Conservation (phyloP, 306 rosid species). For the Vicia villosa region DNA sequence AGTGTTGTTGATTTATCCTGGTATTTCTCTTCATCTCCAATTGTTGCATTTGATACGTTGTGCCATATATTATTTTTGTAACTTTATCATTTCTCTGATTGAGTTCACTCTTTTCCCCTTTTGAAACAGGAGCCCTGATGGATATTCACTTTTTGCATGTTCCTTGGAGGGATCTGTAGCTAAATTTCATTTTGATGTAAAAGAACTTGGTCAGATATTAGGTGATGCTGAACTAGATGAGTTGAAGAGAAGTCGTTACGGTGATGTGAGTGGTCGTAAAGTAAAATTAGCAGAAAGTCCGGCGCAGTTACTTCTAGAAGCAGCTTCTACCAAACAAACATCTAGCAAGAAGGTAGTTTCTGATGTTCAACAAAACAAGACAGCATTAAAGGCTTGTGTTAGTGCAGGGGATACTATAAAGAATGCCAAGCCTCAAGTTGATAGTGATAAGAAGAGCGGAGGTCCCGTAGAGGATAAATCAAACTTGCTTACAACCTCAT, state of each 20-base stretch:
- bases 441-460: conserved; percentile 59
- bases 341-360: conserved; percentile 66
- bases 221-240: conserved; percentile 84
- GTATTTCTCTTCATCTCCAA: conserved; percentile 47
- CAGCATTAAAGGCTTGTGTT: conserved; percentile 51
- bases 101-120: conserved; percentile 25
- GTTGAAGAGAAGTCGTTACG: conserved; percentile 86
- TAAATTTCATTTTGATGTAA: conserved; percentile 83
- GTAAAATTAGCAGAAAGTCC: conserved; percentile 93
- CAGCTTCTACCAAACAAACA: conserved; percentile 74
- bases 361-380: conserved; percentile 62
- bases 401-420: conserved; percentile 51
- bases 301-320: conserved; percentile 94
- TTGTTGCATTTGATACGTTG: conserved; percentile 17
- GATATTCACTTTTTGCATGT: conserved; percentile 93
- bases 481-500: conserved; percentile 61
- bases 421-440: conserved; percentile 61
- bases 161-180: conserved; percentile 97
- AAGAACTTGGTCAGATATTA: conserved; percentile 88
- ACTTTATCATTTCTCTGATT: conserved; percentile 7
- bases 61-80: conserved; percentile 12
- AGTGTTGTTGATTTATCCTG: conserved; percentile 99
- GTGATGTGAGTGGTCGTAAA: conserved; percentile 85
- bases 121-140: conserved; percentile 95
- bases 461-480: conserved; percentile 56